Conservation (phyloP, 2,329 filamentous ascomycete genomes). For the Capronia epimyces region DNA sequence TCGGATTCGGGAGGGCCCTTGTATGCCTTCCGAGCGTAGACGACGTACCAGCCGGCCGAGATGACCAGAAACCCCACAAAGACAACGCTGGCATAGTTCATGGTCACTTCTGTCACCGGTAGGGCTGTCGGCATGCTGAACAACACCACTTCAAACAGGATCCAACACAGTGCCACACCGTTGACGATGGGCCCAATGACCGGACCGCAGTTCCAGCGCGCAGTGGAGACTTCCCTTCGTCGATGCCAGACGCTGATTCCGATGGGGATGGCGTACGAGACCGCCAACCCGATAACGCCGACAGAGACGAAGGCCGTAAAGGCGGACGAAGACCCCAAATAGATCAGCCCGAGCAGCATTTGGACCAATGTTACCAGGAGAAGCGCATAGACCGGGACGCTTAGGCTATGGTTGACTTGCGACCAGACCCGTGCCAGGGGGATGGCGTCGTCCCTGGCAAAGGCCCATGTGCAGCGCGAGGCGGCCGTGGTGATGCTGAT, state of each 20-base stretch:
- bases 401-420: constrained; percentile 53
- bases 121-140: constrained; percentile 52
- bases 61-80: constrained; percentile 52
- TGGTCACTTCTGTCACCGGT: constrained; percentile 49
- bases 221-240: constrained; percentile 45
- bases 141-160: constrained; percentile 48
- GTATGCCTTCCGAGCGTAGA: constrained; percentile 47
- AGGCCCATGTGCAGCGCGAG: constrained; percentile 57
- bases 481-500: constrained; percentile 51
- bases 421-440: constrained; percentile 56
- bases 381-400: constrained; percentile 65
- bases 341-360: constrained; percentile 48
- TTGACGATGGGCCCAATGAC: constrained; percentile 45
- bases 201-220: constrained; percentile 45
- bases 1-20: constrained; percentile 36
- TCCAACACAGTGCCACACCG: constrained; percentile 47
- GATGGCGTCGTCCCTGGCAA: constrained; percentile 68
- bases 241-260: constrained; percentile 45
- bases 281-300: constrained; percentile 52
- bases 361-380: constrained; percentile 56
- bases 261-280: constrained; percentile 55
- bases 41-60: constrained; percentile 47
- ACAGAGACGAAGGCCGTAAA: constrained; percentile 51
- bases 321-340: constrained; percentile 44
- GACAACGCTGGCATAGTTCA: constrained; percentile 56